phyloP scores from a whole-genome alignment of 2,329 filamentous ascomycete genomes.

The Talaromyces amestolkiae region DNA sequence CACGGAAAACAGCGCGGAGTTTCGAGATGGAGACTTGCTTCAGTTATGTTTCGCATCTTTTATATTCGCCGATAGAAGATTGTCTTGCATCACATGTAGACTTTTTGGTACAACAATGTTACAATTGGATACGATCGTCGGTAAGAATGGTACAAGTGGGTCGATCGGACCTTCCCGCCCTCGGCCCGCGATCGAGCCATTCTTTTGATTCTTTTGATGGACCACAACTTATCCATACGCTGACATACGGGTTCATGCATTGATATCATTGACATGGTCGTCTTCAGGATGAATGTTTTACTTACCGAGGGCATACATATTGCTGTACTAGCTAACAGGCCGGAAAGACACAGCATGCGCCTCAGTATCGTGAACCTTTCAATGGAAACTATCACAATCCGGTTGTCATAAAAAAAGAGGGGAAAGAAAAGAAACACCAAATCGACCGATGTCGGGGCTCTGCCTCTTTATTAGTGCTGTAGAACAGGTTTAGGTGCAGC shows the following conservation, averaged over 20 bases:
- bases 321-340: too few relatives aligned
- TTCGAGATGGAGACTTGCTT: neutral
- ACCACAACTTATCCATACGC: neutral
- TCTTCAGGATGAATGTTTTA: neutral
- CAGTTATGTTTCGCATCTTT: neutral
- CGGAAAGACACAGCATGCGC: neutral
- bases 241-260: neutral
- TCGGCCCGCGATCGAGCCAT: slow-evolving; percentile 18
- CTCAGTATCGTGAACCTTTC: neutral
- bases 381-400: neutral
- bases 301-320: neutral
- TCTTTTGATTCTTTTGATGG: slow-evolving; percentile 3
- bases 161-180: slow-evolving; percentile 16
- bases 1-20: neutral
- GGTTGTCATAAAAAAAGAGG: neutral
- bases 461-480: neutral
- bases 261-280: neutral
- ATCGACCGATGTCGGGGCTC: neutral
- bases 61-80: neutral
- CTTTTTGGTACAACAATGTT: neutral
- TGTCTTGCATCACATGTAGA: neutral
- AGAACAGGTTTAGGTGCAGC: slow-evolving; percentile 3
- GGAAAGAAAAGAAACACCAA: neutral
- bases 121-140: neutral
- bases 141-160: neutral